Evolutionary conservation across 169 alveolate genomes (phyloP).

Genomic region (Plasmodium fragile): DNA sequence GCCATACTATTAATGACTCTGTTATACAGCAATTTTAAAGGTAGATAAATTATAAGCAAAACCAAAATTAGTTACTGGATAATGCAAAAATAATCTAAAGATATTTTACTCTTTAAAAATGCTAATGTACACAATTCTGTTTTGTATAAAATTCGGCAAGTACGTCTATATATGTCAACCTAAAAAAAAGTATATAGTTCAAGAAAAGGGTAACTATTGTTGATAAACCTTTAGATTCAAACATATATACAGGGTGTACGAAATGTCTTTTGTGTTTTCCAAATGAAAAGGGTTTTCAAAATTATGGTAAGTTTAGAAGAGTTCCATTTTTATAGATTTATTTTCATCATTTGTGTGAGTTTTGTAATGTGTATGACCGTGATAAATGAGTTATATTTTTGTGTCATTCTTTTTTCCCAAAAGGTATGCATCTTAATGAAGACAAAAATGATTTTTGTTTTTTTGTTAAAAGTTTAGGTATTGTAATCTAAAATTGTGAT

Average conservation of each 20-base stretch:
- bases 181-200: background rate
- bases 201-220: background rate
- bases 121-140: background rate
- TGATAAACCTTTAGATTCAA: background rate
- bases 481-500: background rate
- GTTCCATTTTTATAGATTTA: conserved; percentile 3
- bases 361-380: background rate
- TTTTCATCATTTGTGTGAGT: background rate
- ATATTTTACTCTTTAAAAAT: background rate
- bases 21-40: background rate
- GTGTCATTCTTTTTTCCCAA: background rate
- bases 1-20: background rate
- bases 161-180: background rate
- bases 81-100: background rate
- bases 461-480: background rate
- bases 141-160: background rate
- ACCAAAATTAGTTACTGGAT: background rate
- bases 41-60: background rate
- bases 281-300: background rate
- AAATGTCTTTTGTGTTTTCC: background rate
- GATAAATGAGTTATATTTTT: background rate
- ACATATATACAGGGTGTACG: background rate
- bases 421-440: background rate
- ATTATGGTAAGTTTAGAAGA: background rate
- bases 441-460: background rate